These are phyloP conservation scores for Rosa persica DNA, from an alignment of 306 rosid genomes.

Conservation along the genomic window DNA sequence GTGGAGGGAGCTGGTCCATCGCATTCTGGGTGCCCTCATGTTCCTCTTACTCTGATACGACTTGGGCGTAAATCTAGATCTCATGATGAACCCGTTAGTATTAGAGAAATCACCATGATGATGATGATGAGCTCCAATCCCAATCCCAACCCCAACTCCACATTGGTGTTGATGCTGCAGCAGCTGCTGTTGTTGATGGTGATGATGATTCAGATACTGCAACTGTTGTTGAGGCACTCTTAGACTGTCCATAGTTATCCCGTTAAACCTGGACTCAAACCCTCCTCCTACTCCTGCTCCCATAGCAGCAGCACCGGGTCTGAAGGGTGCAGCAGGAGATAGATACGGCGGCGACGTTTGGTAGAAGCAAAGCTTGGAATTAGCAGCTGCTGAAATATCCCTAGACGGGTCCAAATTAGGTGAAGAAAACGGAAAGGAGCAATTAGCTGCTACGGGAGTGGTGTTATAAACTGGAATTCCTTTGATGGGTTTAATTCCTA, in stretches of 20 bases:
- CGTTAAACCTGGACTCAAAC: slow-evolving; percentile 44
- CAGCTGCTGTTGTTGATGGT: not conserved
- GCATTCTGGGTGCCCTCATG: slow-evolving; percentile 93
- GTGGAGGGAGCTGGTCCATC: slow-evolving; percentile 93
- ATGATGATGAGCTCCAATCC: slow-evolving; percentile 21
- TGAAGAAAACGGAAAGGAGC: slow-evolving; percentile 26
- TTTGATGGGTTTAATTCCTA: slow-evolving; percentile 46
- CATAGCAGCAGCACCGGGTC: not conserved
- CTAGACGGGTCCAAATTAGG: slow-evolving; percentile 2
- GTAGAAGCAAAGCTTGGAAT: slow-evolving; percentile 27
- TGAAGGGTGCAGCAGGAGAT: slow-evolving; percentile 17
- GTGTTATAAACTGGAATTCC: slow-evolving; percentile 64
- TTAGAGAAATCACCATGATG: not conserved
- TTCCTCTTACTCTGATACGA: slow-evolving; percentile 50
- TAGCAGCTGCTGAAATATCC: not conserved
- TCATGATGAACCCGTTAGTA: slow-evolving; percentile 37
- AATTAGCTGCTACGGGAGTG: not conserved
- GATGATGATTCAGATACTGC: slow-evolving; percentile 22
- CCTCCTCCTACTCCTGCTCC: slow-evolving; percentile 17
- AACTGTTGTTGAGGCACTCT: slow-evolving; percentile 27
- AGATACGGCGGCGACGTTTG: slow-evolving; percentile 31
- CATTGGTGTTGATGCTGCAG: slow-evolving; percentile 14
- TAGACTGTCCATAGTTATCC: slow-evolving; percentile 46
- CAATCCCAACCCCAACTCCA: slow-evolving; percentile 12
- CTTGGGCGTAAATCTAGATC: slow-evolving; percentile 55